phyloP scores from a whole-genome alignment of 2,329 filamentous ascomycete species.

The Fusarium guadeloupense region DNA sequence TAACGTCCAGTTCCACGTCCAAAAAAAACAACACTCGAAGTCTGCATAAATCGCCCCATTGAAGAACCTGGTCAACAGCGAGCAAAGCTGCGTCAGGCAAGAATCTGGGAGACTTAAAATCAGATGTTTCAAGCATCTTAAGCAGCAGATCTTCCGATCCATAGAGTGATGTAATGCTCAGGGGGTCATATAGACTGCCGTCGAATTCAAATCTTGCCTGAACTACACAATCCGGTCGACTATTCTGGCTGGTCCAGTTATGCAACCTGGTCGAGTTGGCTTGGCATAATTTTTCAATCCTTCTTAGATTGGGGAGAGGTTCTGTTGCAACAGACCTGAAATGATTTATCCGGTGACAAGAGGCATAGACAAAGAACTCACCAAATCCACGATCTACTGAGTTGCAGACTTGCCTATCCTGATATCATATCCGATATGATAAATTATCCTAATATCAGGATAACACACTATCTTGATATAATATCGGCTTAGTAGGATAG shows the following conservation, averaged over 20 bases:
- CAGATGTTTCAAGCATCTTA: slow-evolving; percentile 12
- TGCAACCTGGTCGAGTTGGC: slow-evolving; percentile 42
- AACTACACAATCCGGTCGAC: slow-evolving; percentile 45
- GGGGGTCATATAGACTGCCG: slow-evolving; percentile 46
- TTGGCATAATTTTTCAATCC: slow-evolving; percentile 37
- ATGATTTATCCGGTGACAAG: no score
- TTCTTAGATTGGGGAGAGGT: slow-evolving; percentile 26
- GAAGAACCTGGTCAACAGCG: slow-evolving; percentile 43
- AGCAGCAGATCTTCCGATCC: slow-evolving; percentile 46
- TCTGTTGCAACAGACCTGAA: no score
- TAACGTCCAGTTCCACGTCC: no score
- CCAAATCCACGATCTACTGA: no score
- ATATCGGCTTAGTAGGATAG: no score
- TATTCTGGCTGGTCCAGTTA: slow-evolving; percentile 48
- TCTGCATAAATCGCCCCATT: slow-evolving; percentile 41
- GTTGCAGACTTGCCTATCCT: no score
- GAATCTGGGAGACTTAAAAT: slow-evolving; percentile 2
- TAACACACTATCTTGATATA: no score
- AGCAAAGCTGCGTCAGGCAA: slow-evolving; percentile 17
- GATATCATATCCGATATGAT: no score
- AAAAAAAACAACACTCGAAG: no score
- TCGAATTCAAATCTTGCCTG: slow-evolving; percentile 45
- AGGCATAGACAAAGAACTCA: no score
- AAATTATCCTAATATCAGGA: no score
- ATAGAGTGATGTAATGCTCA: slow-evolving; percentile 48